These are phyloP conservation scores for Malus domestica DNA, from an alignment of 306 rosid genomes.

Conservation along the genomic window DNA sequence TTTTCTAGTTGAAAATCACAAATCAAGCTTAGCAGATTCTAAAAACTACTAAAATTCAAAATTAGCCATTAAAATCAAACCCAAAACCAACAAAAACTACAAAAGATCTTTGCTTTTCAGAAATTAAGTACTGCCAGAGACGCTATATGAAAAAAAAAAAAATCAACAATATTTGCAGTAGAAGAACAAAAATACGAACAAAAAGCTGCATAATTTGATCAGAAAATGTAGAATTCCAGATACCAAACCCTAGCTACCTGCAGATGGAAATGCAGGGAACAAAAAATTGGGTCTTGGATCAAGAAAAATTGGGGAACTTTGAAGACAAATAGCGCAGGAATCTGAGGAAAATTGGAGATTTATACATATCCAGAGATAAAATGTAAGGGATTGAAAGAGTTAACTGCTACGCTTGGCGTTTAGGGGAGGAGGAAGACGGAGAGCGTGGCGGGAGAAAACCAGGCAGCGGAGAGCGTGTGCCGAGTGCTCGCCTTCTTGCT, in stretches of 20 bases:
- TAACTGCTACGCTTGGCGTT: not conserved
- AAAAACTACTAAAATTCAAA: not conserved
- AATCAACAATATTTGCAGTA: not conserved
- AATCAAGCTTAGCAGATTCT: not conserved
- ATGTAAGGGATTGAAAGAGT: not conserved
- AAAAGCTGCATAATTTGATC: not conserved
- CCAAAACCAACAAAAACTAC: not conserved
- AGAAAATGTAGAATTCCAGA: not conserved
- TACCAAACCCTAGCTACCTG: not conserved
- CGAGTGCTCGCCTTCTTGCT: constrained; percentile 5
- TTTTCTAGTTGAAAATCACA: not conserved
- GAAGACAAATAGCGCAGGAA: constrained; percentile 11
- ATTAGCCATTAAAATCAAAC: constrained; percentile 8
- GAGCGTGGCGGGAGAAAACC: constrained; percentile 46
- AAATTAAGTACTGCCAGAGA: not conserved
- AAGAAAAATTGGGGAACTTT: not conserved
- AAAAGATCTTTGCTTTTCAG: not conserved
- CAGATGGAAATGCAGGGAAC: constrained; percentile 5
- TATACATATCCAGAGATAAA: not conserved
- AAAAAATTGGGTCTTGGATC: not conserved
- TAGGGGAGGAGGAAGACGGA: not conserved
- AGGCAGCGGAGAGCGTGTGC: constrained; percentile 49
- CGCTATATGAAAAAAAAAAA: not conserved
- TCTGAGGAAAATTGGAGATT: not conserved
- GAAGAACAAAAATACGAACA: not conserved